Conservation (phyloP, 495 filamentous ascomycete genomes). For the Letharia lupina region DNA sequence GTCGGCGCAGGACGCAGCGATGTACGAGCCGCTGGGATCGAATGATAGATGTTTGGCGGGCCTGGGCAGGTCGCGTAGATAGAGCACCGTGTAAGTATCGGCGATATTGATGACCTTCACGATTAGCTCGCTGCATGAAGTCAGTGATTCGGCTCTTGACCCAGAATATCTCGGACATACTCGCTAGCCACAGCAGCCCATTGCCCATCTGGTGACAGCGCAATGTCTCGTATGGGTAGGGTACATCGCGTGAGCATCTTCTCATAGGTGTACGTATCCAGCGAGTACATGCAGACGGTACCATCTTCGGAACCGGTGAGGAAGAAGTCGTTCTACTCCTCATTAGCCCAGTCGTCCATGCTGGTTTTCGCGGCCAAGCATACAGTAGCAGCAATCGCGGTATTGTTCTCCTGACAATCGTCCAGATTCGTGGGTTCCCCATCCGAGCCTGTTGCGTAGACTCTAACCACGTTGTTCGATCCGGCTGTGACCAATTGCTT, state of each 20-base stretch:
- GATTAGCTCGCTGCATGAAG: conserved; percentile 56
- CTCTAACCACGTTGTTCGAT: conserved; percentile 78
- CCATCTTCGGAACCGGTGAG: conserved; percentile 87
- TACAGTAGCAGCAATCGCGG: conserved; percentile 65
- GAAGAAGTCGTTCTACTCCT: conserved; percentile 66
- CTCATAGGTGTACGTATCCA: conserved; percentile 66
- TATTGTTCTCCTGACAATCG: conserved; percentile 72
- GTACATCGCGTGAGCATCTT: conserved; percentile 72
- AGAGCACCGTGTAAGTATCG: conserved; percentile 56
- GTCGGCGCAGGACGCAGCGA: conserved; percentile 79
- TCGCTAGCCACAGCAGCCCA: conserved; percentile 97
- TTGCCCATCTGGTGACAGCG: conserved; percentile 69
- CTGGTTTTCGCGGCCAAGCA: conserved; percentile 18
- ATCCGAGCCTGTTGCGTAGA: conserved; percentile 83
- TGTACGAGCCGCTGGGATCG: conserved; percentile 66
- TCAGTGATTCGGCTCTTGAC: background rate
- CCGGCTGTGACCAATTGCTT: conserved; percentile 73
- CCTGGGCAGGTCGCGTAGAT: conserved; percentile 71
- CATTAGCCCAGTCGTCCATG: conserved; percentile 1
- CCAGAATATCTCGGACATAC: conserved; percentile 31
- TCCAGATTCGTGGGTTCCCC: conserved; percentile 88
- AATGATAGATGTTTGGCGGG: conserved; percentile 86
- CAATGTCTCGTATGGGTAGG: conserved; percentile 77
- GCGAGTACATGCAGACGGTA: conserved; percentile 77
- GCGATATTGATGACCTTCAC: conserved; percentile 79